Conservation (phyloP, 768 basidiomycete species). For the Auriscalpium microsporum region DNA sequence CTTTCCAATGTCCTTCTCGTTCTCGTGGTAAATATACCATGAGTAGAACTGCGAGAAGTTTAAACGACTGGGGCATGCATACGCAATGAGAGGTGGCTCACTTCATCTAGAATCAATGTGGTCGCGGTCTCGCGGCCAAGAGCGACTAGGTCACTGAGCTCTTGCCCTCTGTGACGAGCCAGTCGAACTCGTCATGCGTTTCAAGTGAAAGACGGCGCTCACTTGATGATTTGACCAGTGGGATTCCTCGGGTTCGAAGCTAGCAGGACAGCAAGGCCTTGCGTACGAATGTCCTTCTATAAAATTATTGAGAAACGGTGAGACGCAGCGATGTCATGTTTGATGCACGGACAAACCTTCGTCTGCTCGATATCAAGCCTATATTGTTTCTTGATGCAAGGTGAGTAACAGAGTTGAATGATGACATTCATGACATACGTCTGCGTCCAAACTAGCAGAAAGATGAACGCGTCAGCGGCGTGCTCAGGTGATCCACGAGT, state of each 20-base stretch:
- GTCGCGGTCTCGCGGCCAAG: conserved; percentile 62
- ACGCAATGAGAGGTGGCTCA: conserved; percentile 18
- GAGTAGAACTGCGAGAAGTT: conserved; percentile 65
- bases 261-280: conserved; percentile 78
- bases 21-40: conserved; percentile 89
- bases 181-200: background rate
- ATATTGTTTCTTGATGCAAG: conserved; percentile 48
- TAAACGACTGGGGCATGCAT: background rate
- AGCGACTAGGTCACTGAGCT: conserved; percentile 71
- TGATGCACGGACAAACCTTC: conserved; percentile 35
- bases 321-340: background rate
- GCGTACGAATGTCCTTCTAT: conserved; percentile 71
- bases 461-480: background rate
- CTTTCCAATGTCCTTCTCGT: conserved; percentile 63
- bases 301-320: background rate
- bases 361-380: conserved; percentile 72
- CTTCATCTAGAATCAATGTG: conserved; percentile 82
- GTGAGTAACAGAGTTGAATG: background rate
- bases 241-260: conserved; percentile 96
- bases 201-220: conserved; percentile 8
- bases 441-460: conserved; percentile 23
- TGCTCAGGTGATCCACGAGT: no score
- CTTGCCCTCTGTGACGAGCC: conserved; percentile 46
- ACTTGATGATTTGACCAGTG: conserved; percentile 83
- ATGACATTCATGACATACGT: conserved; percentile 20